These are phyloP conservation scores for Sonneratia alba DNA, from an alignment of 345 rosid species.

Conservation along the genomic window DNA sequence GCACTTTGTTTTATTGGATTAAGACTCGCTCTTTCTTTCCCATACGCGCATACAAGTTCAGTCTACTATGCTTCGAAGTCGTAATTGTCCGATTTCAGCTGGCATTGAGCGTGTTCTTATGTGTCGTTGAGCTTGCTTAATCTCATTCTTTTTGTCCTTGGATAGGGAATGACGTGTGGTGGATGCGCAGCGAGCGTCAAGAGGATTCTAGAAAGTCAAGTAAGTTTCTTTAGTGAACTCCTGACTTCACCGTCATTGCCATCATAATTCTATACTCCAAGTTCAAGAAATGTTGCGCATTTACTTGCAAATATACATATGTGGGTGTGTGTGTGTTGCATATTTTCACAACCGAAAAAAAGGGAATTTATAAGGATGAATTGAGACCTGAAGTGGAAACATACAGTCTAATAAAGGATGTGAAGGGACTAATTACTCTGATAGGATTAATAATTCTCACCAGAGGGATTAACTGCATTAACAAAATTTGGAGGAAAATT, in stretches of 20 bases:
- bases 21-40: not conserved
- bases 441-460: not conserved
- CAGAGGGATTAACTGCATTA: not conserved
- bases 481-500: not conserved
- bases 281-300: not conserved
- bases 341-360: not conserved
- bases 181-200: conserved; percentile 97
- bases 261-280: not conserved
- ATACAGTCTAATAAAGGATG: not conserved
- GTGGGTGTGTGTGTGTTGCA: not conserved
- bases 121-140: not conserved
- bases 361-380: no score
- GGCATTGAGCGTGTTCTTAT: not conserved
- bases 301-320: no score
- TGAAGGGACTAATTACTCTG: not conserved
- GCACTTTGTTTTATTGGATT: conserved; percentile 4
- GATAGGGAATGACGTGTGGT: conserved; percentile 97
- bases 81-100: not conserved
- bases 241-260: not conserved
- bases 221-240: conserved; percentile 17
- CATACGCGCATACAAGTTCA: not conserved
- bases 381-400: no score
- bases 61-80: conserved; percentile 1
- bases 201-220: conserved; percentile 87
- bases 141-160: not conserved